Percentiles rank a stretch among this genome's conserved stretches.
phyloP scores from a whole-genome alignment of 2,329 filamentous ascomycete species.

The Colletotrichum viniferum region DNA sequence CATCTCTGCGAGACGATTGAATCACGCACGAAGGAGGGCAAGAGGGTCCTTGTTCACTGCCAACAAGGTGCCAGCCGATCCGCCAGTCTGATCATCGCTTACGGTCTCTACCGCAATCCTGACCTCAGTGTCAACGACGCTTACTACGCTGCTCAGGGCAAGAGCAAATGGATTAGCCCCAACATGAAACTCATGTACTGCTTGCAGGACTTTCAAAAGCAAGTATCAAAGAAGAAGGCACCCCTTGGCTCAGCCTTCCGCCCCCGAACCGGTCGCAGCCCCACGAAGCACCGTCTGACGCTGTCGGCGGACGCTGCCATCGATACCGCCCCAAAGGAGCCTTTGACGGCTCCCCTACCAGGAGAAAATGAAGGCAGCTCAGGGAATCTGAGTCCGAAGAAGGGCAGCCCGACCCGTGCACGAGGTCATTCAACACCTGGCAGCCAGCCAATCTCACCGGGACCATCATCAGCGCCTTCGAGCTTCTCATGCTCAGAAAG shows the following conservation, averaged over 20 bases:
- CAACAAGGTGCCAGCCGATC: conserved; percentile 87
- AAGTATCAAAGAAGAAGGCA: conserved; percentile 56
- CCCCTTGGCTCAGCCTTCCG: conserved; percentile 50
- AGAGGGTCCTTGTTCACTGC: conserved; percentile 82
- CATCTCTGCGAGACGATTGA: conserved; percentile 78
- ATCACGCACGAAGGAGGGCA: conserved; percentile 71
- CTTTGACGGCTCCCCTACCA: conserved; percentile 62
- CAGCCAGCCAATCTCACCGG: conserved; percentile 57
- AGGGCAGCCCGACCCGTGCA: conserved; percentile 49
- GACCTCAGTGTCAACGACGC: conserved; percentile 80
- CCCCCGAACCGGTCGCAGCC: conserved; percentile 56
- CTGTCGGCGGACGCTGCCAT: conserved; percentile 62
- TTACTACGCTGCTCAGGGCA: conserved; percentile 79
- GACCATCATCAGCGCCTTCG: conserved; percentile 71
- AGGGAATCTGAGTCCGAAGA: conserved; percentile 41
- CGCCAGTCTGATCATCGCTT: conserved; percentile 85
- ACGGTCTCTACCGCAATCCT: conserved; percentile 80
- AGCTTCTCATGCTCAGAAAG: conserved; percentile 63
- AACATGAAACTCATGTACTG: conserved; percentile 95
- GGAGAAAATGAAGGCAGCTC: conserved; percentile 52
- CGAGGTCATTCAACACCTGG: conserved; percentile 60
- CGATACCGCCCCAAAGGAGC: conserved; percentile 56
- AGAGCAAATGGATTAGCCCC: conserved; percentile 86
- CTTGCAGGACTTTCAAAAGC: conserved; percentile 79
- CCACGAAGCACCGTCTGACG: conserved; percentile 64